Evolutionary conservation across 306 rosid species (phyloP).

Genomic region (Vicia faba): DNA sequence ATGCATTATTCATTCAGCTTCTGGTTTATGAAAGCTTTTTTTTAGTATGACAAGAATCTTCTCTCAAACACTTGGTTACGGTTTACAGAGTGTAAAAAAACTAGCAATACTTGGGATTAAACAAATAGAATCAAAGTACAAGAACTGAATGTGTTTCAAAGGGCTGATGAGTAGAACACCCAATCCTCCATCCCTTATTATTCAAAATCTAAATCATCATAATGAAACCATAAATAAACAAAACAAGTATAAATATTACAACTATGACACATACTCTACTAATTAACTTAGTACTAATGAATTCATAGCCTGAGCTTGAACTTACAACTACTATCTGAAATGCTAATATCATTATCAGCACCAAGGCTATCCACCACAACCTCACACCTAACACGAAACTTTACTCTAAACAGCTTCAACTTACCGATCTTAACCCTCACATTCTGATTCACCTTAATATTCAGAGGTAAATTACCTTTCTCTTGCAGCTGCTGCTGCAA

Average conservation of each 20-base stretch:
- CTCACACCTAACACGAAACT: constrained; percentile 66
- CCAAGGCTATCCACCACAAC: constrained; percentile 55
- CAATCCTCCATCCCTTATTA: constrained; percentile 36
- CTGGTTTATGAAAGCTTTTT: no score
- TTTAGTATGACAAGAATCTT: no score
- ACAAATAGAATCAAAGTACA: constrained; percentile 31
- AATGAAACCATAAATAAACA: constrained; percentile 10
- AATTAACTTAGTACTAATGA: neutral
- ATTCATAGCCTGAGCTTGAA: constrained; percentile 65
- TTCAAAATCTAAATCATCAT: constrained; percentile 27
- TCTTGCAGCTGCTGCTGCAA: constrained; percentile 46
- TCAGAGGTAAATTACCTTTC: constrained; percentile 59
- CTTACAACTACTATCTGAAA: constrained; percentile 64
- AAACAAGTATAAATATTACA: constrained; percentile 3
- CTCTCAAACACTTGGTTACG: no score
- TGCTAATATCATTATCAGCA: constrained; percentile 44
- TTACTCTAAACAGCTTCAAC: constrained; percentile 71
- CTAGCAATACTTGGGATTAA: neutral
- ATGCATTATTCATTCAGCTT: no score
- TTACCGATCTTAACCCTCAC: constrained; percentile 78
- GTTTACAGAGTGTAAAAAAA: no score
- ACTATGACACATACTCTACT: neutral
- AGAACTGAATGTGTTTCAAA: constrained; percentile 4
- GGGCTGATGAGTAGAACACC: constrained; percentile 20
- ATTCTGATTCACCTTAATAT: constrained; percentile 65